Evolutionary conservation across 2,329 filamentous ascomycete genomes (phyloP).

Genomic region (Cytospora mali): DNA sequence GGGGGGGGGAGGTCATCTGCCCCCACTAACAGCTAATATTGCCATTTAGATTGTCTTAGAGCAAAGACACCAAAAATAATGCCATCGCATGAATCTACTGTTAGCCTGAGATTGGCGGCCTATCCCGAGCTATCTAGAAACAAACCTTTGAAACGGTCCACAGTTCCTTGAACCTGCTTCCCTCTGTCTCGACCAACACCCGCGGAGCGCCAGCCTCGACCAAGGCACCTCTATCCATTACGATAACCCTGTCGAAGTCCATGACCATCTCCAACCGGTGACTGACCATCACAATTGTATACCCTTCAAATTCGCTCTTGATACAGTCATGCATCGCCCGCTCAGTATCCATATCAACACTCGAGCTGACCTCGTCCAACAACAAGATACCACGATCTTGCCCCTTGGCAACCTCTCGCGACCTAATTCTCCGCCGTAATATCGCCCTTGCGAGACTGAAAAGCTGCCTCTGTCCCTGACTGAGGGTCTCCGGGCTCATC

Average conservation of each 20-base stretch:
- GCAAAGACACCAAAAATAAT: too few relatives aligned
- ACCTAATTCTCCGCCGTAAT: slow-evolving; percentile 40
- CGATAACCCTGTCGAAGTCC: slow-evolving; percentile 36
- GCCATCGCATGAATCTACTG: too few relatives aligned
- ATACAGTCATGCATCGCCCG: slow-evolving; percentile 34
- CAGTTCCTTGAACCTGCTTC: slow-evolving; percentile 15
- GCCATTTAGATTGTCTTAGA: too few relatives aligned
- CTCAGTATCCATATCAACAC: slow-evolving; percentile 37
- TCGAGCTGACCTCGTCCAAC: slow-evolving; percentile 33
- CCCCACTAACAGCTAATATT: too few relatives aligned
- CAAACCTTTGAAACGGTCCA: neutral
- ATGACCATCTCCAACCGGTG: slow-evolving; percentile 37
- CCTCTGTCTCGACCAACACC: neutral
- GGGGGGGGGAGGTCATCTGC: too few relatives aligned
- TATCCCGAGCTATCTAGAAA: too few relatives aligned
- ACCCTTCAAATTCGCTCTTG: slow-evolving; percentile 32
- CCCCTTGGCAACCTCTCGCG: neutral
- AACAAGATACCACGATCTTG: slow-evolving; percentile 36
- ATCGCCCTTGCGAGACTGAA: slow-evolving; percentile 63
- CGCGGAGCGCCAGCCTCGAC: slow-evolving; percentile 24
- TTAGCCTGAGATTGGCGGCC: too few relatives aligned
- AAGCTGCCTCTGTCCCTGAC: slow-evolving; percentile 55
- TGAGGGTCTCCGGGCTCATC: slow-evolving; percentile 53
- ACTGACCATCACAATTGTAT: slow-evolving; percentile 36
- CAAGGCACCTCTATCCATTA: slow-evolving; percentile 34